Base-by-base conservation (phyloP, 176 grass and related monocot genomes). In the Carex kokanica region DNA sequence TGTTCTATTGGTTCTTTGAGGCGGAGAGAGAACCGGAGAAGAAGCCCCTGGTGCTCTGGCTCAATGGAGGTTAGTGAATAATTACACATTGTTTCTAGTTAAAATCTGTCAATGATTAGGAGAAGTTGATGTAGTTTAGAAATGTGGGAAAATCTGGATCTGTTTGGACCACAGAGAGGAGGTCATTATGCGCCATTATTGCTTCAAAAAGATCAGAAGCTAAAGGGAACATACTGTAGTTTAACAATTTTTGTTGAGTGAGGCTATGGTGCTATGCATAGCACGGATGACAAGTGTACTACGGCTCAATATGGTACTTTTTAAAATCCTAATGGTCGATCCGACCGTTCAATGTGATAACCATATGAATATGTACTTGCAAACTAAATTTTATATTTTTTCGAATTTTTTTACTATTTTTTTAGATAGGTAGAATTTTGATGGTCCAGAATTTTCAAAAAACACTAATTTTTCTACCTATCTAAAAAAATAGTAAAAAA, bases 1-100 rank as follows among this genome's bases (percentile, higher is more conserved):
- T 98, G 67, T 98, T 98, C 90, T 98, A 94, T 89, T 98, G 95
- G 95, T 94, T 98, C 86, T 94, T 98, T 72, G 95, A 98, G 86
- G 95, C 95, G 7, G 84, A 93, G 79, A 67, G 73, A 60, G 86
- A 84, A 9, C 79, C 87, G 29, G 84, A 88, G 27, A 90, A 88
- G 84, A 94, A 94, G 87, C 95, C 95, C n/a, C 92, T 98, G 81
- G 1, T 98, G 84, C 95, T 98, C 81, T 98, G 95, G 95, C 92
- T 98, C 74, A 98, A 98, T 13, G 95, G 95, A 86, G 95, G 95
- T 98, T 61, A 86, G 87, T 64, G 8, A 34, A 56, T 38, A 38
- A 38, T 51, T 15, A 29, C 27, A 34, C 3, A 27, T 21, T 23
- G 21, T 25, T 17, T 52, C 24, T 58, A 13, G 61, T 20, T 29